Conservation (phyloP, 1,284 basidiomycete genomes). For the Boletus smithii region DNA sequence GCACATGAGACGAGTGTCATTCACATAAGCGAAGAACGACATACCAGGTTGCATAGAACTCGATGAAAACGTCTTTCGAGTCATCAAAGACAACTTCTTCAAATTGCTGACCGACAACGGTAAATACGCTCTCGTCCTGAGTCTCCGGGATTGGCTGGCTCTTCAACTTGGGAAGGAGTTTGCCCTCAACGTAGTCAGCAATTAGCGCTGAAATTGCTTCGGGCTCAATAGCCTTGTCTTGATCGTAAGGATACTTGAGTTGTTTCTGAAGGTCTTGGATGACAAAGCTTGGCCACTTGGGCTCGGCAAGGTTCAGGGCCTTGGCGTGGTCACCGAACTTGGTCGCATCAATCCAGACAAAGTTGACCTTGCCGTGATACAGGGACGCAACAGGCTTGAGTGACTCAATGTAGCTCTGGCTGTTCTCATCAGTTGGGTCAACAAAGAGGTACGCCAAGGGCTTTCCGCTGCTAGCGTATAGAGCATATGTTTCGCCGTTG, state of each 20-base stretch:
- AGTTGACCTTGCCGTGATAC: constrained; percentile 89
- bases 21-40: constrained; percentile 18
- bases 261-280: constrained; percentile 83
- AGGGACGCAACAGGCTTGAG: constrained; percentile 77
- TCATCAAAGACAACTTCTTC: constrained; percentile 85
- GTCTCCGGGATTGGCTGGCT: constrained; percentile 81
- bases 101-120: constrained; percentile 88
- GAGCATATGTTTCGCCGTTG: constrained; percentile 88
- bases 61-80: constrained; percentile 92
- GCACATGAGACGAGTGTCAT: neutral
- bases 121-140: constrained; percentile 83
- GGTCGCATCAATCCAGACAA: constrained; percentile 97
- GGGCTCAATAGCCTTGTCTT: constrained; percentile 57
- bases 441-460: constrained; percentile 96
- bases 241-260: constrained; percentile 89
- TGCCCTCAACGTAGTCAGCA: constrained; percentile 65
- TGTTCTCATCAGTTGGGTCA: constrained; percentile 73
- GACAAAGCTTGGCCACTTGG: constrained; percentile 92
- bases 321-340: constrained; percentile 97
- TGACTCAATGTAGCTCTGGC: constrained; percentile 64
- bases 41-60: constrained; percentile 97
- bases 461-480: constrained; percentile 79
- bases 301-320: constrained; percentile 82
- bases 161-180: constrained; percentile 85
- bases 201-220: constrained; percentile 63